Evolutionary conservation across 257 asterid genomes (phyloP).

Genomic region (Solanum etuberosum): DNA sequence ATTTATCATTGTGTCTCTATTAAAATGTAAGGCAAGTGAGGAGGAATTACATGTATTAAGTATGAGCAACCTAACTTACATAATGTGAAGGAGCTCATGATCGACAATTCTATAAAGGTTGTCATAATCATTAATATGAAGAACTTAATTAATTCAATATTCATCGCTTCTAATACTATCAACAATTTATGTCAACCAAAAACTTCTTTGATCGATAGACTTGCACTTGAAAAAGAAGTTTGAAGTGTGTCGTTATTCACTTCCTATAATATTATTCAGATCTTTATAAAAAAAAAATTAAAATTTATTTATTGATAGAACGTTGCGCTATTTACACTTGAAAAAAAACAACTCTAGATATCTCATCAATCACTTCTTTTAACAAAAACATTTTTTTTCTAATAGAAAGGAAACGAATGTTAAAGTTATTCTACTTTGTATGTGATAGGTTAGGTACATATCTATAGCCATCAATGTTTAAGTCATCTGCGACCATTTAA

Average conservation of each 20-base stretch:
- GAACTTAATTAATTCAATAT: background rate
- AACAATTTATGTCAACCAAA: background rate
- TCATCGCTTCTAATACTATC: background rate
- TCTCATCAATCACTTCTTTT: background rate
- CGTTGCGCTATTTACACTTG: background rate
- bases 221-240: background rate
- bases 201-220: background rate
- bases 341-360: background rate
- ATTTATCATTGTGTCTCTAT: background rate
- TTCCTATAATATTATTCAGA: background rate
- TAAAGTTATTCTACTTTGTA: background rate
- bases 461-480: background rate
- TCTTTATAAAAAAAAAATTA: too few relatives aligned
- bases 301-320: background rate
- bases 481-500: too few relatives aligned
- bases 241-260: background rate
- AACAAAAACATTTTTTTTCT: background rate
- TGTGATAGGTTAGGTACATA: background rate
- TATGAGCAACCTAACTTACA: too few relatives aligned
- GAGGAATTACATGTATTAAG: too few relatives aligned
- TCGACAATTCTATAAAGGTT: too few relatives aligned
- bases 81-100: too few relatives aligned
- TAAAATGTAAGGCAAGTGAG: background rate
- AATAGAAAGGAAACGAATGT: background rate
- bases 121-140: too few relatives aligned